Percentiles rank a stretch among this genome's conserved stretches.
phyloP scores from a whole-genome alignment of 345 rosid genomes.

The Boechera divaricarpa region DNA sequence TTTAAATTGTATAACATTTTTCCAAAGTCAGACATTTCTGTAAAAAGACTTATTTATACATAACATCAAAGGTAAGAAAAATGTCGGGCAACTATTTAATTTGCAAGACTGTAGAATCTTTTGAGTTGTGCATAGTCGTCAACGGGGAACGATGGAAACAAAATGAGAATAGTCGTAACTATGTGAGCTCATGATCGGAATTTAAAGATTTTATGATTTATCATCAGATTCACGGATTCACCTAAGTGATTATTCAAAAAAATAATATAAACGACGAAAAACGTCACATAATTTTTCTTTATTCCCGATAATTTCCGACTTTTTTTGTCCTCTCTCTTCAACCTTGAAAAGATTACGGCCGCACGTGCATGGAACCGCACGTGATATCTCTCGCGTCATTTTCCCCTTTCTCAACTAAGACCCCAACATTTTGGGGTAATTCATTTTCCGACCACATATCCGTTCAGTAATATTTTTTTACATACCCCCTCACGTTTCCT shows the following conservation, averaged over 20 bases:
- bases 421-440: constrained; percentile 28
- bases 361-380: constrained; percentile 37
- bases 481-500: not conserved
- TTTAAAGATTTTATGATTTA: constrained; percentile 9
- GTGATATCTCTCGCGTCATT: constrained; percentile 18
- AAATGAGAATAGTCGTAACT: not conserved
- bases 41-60: not conserved
- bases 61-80: not conserved
- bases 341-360: constrained; percentile 20
- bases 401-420: not conserved
- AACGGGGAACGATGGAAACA: not conserved
- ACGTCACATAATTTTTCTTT: constrained; percentile 5
- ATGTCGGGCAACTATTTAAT: not conserved
- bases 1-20: not conserved
- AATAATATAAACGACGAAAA: not conserved
- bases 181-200: constrained; percentile 1
- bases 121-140: constrained; percentile 1
- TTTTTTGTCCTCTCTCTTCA: not conserved
- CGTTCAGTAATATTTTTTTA: constrained; percentile 11
- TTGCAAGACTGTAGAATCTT: not conserved
- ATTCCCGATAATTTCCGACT: constrained; percentile 9
- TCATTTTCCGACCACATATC: not conserved
- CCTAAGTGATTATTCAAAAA: not conserved
- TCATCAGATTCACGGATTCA: not conserved
- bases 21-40: not conserved